Base-by-base conservation (phyloP, 805 yeast genomes). In the Candida sonorensis region DNA sequence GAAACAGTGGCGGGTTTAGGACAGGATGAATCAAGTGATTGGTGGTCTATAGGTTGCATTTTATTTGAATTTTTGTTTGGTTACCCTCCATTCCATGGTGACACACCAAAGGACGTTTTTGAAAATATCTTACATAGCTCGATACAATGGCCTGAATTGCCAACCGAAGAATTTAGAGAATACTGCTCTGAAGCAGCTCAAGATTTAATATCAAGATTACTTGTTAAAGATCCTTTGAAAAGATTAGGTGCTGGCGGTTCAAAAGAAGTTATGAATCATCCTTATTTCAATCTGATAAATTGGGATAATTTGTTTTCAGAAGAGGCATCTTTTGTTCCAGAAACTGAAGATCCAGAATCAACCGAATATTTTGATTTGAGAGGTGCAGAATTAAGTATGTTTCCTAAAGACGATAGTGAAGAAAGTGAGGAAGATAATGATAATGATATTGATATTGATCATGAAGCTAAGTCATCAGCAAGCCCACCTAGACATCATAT, bases 1-100 rank as follows among this genome's bases (percentile, higher is more conserved):
- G 99, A 92, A 53, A 88, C 96, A 0, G 86, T 92, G 40, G 65
- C 71, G 26, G 97, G 97, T 24, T 66, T 69, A 2, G 81, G 83
- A 0, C 96, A 90, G 53, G 83, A 78, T 39, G 87, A 77, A 41
- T 72, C 78, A 41, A 77, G 90, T n/a, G 97, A 88, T 61, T 88
- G 98, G 98, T 92, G 99, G 99, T 85, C 97, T 2, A 73, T 90
- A 21, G 99, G 99, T 0, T 90, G 97, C 56, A 86, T 92, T 10
- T 59, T 90, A 35, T 92, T 90, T 63, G 99, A 92, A 58, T 81
- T 92, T 51, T 51, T 86, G 25, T 83, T 81, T 54, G 98, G 98
- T 0, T 83, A 76, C 53, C 96, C 99, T 2, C 99, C 99, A 2
- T 92, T 92, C 56, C 92, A 84, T 54, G 94, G 82, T 2, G 64